These are phyloP conservation scores for Acanthamoeba healyi DNA, from an alignment of 208 protist genomes.

Conservation along the genomic window DNA sequence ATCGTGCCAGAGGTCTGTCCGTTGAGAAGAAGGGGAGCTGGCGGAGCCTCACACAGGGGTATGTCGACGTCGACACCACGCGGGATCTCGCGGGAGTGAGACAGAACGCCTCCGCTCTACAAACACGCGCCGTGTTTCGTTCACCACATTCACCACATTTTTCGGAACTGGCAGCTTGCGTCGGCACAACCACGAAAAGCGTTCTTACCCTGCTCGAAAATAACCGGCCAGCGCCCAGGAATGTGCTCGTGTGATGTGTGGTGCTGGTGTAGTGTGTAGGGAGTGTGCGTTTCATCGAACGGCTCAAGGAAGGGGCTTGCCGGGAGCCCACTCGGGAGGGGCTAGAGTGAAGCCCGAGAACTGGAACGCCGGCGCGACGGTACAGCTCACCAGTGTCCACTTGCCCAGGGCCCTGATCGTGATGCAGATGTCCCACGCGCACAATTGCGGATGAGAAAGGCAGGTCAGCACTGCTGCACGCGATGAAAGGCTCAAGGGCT, in stretches of 20 bases:
- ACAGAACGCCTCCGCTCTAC: not conserved
- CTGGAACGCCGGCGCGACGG: slow-evolving; percentile 31
- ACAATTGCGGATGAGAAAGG: too few species aligned
- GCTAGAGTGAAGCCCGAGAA: slow-evolving; percentile 46
- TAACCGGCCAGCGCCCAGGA: not conserved
- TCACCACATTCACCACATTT: not conserved
- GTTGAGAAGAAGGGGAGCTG: not conserved
- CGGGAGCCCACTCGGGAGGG: slow-evolving; percentile 34
- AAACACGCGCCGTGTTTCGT: not conserved
- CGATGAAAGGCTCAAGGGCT: too few species aligned
- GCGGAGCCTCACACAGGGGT: not conserved
- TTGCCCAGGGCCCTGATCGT: not conserved
- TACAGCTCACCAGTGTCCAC: slow-evolving; percentile 71
- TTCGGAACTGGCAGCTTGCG: too few species aligned
- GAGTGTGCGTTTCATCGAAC: too few species aligned
- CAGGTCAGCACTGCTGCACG: too few species aligned
- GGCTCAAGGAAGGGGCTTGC: not conserved
- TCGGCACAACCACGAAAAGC: not conserved
- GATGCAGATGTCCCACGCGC: too few species aligned
- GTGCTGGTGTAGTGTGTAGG: too few species aligned
- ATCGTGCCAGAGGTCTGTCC: not conserved
- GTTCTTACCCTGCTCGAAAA: not conserved
- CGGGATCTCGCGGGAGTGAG: not conserved
- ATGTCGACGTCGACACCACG: not conserved
- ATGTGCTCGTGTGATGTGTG: too few species aligned